These are phyloP conservation scores for Termitomyces sp. DNA, from an alignment of 768 basidiomycete genomes.

Conservation along the genomic window DNA sequence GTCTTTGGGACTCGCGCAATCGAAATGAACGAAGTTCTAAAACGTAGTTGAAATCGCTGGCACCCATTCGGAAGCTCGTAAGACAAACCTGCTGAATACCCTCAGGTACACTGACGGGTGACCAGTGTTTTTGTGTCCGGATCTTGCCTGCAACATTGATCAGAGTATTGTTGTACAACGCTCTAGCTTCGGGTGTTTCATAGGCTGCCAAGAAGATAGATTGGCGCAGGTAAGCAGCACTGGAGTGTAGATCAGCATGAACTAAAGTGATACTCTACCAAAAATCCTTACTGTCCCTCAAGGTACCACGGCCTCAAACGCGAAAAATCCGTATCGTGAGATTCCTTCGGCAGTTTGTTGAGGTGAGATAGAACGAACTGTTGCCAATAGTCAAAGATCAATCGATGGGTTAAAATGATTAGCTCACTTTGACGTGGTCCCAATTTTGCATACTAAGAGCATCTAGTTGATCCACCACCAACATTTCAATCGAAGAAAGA, in stretches of 20 bases:
- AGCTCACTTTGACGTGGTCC: slow-evolving; percentile 88
- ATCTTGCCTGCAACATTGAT: slow-evolving; percentile 86
- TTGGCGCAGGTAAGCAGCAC: slow-evolving; percentile 84
- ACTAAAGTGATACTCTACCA: neutral
- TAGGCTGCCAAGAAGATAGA: slow-evolving; percentile 82
- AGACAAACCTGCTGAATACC: slow-evolving; percentile 72
- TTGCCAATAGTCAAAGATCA: neutral
- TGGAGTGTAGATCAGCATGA: slow-evolving; percentile 21
- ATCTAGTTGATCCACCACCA: slow-evolving; percentile 91
- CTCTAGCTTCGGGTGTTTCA: slow-evolving; percentile 84
- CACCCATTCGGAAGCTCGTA: neutral
- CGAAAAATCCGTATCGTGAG: slow-evolving; percentile 92
- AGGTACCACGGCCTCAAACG: slow-evolving; percentile 98
- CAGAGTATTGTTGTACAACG: slow-evolving; percentile 68
- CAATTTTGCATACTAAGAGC: slow-evolving; percentile 97
- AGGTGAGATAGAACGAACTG: slow-evolving; percentile 83
- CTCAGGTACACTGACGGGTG: slow-evolving; percentile 71
- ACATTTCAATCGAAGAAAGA: slow-evolving; percentile 86
- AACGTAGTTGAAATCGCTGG: neutral
- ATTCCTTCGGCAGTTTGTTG: slow-evolving; percentile 89
- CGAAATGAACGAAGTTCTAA: slow-evolving; percentile 72
- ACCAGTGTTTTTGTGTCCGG: slow-evolving; percentile 60
- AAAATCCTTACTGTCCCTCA: slow-evolving; percentile 72
- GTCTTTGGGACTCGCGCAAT: slow-evolving; percentile 60
- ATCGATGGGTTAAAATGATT: neutral